Base-by-base conservation (phyloP, 2,329 filamentous ascomycete genomes). In the Massarina eburnea region DNA sequence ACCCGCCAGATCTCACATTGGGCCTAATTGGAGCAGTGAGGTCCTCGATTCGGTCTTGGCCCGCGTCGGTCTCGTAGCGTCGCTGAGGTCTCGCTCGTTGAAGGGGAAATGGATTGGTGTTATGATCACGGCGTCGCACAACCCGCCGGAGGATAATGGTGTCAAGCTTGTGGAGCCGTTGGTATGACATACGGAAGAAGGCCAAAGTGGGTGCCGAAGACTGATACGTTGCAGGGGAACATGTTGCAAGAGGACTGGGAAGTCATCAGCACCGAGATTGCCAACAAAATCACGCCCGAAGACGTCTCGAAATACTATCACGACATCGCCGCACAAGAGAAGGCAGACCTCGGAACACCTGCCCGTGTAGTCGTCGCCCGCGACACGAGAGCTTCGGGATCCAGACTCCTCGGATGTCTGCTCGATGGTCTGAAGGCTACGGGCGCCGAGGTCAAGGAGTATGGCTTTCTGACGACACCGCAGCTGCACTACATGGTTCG, bases 401-500 rank as follows among this genome's bases (percentile, higher is more conserved):
- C 89, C 58, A 85, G 83, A 46, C 84, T 99, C 20, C 88, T 91
- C 22, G 78, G 81, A 30, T 88, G 91, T 48, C 81, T 97, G 39
- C 81, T 85, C 48, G 87, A 89, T 64, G 89, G 89, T 15, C 78
- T 97, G 54, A 84, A 86, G 49, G 89, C 89, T 41, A 86, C 87
- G 37, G 81, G 82, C 45, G 83, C 86, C 43, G 83, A 89, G 49
- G 86, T 83, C 66, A 83, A 83, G 64, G 92, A 97, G 76, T 92
- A 85, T 76, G 94, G 92, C 73, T 85, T 91, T 67, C 79, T 96
- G 63, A 97, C 94, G 10, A 99, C 94, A 3, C 94, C 94, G n/a
- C 94, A 97, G 75, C 81, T 99, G 47, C 94, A 99, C 76, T 99
- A 99, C 73, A 80, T 97, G 54, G 92, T 92, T 24, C 89, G 94